phyloP scores from a whole-genome alignment of 805 yeast genomes.

The Kodamaea hsintzibuensis region DNA sequence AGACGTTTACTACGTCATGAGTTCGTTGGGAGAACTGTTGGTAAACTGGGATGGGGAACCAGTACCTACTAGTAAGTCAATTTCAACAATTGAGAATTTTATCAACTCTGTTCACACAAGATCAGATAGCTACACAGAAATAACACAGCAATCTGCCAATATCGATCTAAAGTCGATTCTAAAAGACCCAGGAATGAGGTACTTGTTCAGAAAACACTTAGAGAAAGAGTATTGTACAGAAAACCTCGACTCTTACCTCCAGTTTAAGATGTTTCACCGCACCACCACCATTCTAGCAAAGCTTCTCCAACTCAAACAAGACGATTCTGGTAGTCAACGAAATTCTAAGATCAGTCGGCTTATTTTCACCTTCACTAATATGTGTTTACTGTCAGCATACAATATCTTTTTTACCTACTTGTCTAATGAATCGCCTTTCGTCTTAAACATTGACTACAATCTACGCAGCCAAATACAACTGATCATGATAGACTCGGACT shows the following conservation, averaged over 20 bases:
- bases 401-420: slow-evolving; percentile 66
- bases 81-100: neutral
- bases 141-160: neutral
- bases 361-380: slow-evolving; percentile 41
- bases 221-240: slow-evolving; percentile 68
- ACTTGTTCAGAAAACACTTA: slow-evolving; percentile 65
- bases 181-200: slow-evolving; percentile 74
- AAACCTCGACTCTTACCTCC: slow-evolving; percentile 70
- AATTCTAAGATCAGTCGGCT: neutral
- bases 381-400: slow-evolving; percentile 61
- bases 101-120: neutral
- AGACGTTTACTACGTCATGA: slow-evolving; percentile 45
- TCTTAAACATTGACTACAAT: slow-evolving; percentile 64
- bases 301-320: slow-evolving; percentile 25
- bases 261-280: slow-evolving; percentile 53
- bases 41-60: slow-evolving; percentile 31
- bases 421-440: slow-evolving; percentile 64
- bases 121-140: neutral
- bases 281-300: slow-evolving; percentile 46
- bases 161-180: slow-evolving; percentile 44
- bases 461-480: slow-evolving; percentile 44
- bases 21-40: slow-evolving; percentile 42
- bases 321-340: slow-evolving; percentile 22
- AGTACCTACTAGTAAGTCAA: neutral
- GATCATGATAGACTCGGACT: neutral